These are phyloP conservation scores for Pyronema domesticum DNA, from an alignment of 495 filamentous ascomycete genomes.

Conservation along the genomic window DNA sequence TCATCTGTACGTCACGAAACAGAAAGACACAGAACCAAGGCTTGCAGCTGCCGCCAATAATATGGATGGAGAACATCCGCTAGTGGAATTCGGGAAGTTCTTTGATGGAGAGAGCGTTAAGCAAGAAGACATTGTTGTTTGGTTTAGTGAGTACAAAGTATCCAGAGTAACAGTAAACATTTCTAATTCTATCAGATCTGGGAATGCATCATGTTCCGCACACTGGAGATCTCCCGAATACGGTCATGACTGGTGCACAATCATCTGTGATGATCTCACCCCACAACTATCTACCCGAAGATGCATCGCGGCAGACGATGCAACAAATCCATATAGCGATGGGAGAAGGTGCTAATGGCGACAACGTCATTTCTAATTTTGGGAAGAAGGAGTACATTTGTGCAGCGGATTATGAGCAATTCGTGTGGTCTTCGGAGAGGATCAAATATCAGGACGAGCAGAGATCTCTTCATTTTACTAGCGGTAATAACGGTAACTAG, in stretches of 20 bases:
- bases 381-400: too few species aligned
- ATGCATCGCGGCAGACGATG: conserved; percentile 21
- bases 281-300: conserved; percentile 29
- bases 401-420: too few species aligned
- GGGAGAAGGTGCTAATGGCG: too few species aligned
- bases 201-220: conserved; percentile 43
- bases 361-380: too few species aligned
- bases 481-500: too few species aligned
- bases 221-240: conserved; percentile 38
- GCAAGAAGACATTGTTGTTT: conserved; percentile 33
- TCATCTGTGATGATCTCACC: conserved; percentile 32
- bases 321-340: conserved; percentile 2
- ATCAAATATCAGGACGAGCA: too few species aligned
- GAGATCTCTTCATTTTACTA: too few species aligned
- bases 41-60: conserved; percentile 32
- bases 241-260: conserved; percentile 31
- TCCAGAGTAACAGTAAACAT: neutral
- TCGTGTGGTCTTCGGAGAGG: too few species aligned
- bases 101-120: conserved; percentile 36
- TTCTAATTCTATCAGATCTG: conserved; percentile 24
- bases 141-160: neutral
- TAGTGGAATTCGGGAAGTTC: conserved; percentile 38
- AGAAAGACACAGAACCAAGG: conserved; percentile 37
- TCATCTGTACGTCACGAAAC: conserved; percentile 34
- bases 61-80: conserved; percentile 32